Percentiles rank a stretch among this genome's conserved stretches.
Evolutionary conservation across 2,329 filamentous ascomycete genomes (phyloP).

Genomic region (Aspergillus sp.): DNA sequence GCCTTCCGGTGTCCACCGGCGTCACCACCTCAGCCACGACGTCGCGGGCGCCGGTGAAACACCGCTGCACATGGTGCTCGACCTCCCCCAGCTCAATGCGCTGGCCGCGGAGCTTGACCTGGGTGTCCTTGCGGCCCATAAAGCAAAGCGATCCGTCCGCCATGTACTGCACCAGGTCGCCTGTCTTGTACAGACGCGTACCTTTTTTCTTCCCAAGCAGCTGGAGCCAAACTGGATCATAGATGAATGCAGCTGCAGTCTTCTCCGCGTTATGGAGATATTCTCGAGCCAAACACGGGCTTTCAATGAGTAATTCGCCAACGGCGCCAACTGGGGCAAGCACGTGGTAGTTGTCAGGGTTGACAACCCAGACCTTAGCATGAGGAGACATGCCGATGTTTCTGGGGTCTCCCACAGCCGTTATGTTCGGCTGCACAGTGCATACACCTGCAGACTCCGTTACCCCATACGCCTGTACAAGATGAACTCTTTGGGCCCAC

Average conservation of each 20-base stretch:
- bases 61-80: not conserved
- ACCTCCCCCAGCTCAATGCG: conserved; percentile 3
- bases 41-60: not conserved
- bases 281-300: not conserved
- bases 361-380: not conserved
- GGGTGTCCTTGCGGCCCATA: not conserved
- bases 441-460: not conserved
- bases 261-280: not conserved
- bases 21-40: not conserved
- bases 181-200: no score
- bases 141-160: no score
- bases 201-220: no score
- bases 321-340: not conserved
- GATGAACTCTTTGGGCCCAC: not conserved
- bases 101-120: conserved; percentile 7
- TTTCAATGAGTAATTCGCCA: conserved; percentile 6
- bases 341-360: not conserved
- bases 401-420: no score
- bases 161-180: conserved; percentile 2
- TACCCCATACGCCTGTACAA: not conserved
- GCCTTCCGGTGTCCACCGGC: not conserved
- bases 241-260: not conserved
- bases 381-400: not conserved
- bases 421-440: no score
- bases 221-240: no score